Base-by-base conservation (phyloP, 257 asterid genomes). In the Mentha longifolia region DNA sequence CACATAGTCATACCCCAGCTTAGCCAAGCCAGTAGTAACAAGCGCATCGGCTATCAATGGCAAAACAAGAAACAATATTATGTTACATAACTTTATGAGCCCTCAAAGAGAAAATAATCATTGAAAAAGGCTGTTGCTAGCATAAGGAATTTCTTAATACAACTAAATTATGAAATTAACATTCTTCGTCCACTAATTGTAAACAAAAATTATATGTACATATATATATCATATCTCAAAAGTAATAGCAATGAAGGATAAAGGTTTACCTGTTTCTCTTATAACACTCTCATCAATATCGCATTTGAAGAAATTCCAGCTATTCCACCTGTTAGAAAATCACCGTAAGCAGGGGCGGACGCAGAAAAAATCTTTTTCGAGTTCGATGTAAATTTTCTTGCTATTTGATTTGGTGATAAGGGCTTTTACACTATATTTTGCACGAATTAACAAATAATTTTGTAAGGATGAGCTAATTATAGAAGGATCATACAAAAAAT, bases 261-360 rank as follows among this genome's bases (percentile, higher is more conserved):
- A 65, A 70, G 56, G 22, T 51, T 45, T 81, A 94, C 99, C 99
- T 78, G 98, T 95, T 85, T 89, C 98, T 78, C 56, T 92, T 82
- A 95, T 88, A 22, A 92, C 86, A 17, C 74, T 78, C 76, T 95
- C 99, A 73, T 77, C 81, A 80, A 95, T 95, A 71, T 88, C 71
- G 72, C 99, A 95, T 39, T 88, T 93, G 74, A 95, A 95, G 78
- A 77, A 89, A 76, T 95, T 95, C 99, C 99, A 95, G 86, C 90
- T 88, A 67, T 84, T 90, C 98, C 98, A 92, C 70, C 98, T 92
- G 88, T 71, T 30, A 59, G 63, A 63, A 72, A 54, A 67, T 42
- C 46, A 55, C 3, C 25, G 25, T 22, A 22, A 22, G 25, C 25
- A 22, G 25, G 25, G 25, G 25, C 25, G 25, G 25, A 22, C 25